Base-by-base conservation (phyloP, 768 basidiomycete genomes). In the Russula sp. region DNA sequence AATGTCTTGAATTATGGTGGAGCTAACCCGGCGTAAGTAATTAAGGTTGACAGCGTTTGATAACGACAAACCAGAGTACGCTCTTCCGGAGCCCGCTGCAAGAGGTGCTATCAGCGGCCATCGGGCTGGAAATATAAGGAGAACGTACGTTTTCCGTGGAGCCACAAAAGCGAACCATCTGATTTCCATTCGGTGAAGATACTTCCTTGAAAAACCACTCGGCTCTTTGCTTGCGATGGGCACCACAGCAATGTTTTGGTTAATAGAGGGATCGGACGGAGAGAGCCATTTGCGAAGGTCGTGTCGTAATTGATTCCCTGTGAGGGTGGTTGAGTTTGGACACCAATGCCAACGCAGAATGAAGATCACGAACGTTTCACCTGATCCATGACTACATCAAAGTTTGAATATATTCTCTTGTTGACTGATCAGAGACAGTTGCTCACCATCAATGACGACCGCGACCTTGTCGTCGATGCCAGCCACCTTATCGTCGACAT, bases 191-290 rank as follows among this genome's bases (percentile, higher is more conserved):
- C 18, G 4, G 42, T 42, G 18, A 42, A 57, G 3, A 42, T 42
- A 28, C 38, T 42, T 16, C 55, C 55, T 20, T 57, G n/a, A 57
- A 57, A 26, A 57, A 57, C 55, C 55, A 57, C 2, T 38, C 24
- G 0, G 55, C 38, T 57, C 18, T 42, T 24, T 26, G 26, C 40
- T 44, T 28, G 16, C 28, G 26, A 5, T 26, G 55, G 4, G 40
- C 24, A 44, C 18, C 16, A 11, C 24, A 42, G 40, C 55, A n/a
- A 42, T 30, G 55, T 57, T 42, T 18, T 57, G 55, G 6, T 44
- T 57, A 6, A 18, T 42, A 5, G 55, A 57, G 0, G 40, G 40
- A 44, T 57, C 55, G 2, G 55, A 11, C 2, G 55, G 40, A 14
- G 55, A 57, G 26, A 57, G 55, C 55, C 55, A 57, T n/a, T 20